Percentiles rank a stretch among this genome's conserved stretches.
Evolutionary conservation across 2,329 filamentous ascomycete species (phyloP).

Genomic region (Fragosphaeria purpurea): DNA sequence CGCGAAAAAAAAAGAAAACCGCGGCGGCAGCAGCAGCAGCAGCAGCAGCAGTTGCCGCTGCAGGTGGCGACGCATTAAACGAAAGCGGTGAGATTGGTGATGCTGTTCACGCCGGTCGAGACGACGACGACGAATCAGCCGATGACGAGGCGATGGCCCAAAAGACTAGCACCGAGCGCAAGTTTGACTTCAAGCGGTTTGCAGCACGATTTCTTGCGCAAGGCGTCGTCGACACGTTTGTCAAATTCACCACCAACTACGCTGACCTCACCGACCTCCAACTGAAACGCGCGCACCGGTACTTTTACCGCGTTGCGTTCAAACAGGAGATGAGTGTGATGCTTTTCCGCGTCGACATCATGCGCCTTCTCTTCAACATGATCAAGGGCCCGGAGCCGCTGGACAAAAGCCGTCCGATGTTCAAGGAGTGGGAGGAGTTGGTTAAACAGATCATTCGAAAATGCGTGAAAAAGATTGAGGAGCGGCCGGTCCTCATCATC

Average conservation of each 20-base stretch:
- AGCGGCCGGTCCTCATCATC: slow-evolving; percentile 74
- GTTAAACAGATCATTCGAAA: slow-evolving; percentile 73
- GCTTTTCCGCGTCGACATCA: slow-evolving; percentile 83
- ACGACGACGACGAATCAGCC: slow-evolving; percentile 58
- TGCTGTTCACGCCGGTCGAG: slow-evolving; percentile 38
- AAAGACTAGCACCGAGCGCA: slow-evolving; percentile 66
- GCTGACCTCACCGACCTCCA: slow-evolving; percentile 68
- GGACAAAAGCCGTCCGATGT: slow-evolving; percentile 54
- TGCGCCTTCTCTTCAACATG: slow-evolving; percentile 80
- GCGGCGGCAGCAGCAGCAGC: slow-evolving; percentile 29
- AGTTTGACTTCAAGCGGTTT: slow-evolving; percentile 88
- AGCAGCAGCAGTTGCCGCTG: slow-evolving; percentile 12
- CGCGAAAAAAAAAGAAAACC: slow-evolving; percentile 62
- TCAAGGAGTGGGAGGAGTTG: slow-evolving; percentile 85
- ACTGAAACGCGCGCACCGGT: slow-evolving; percentile 84
- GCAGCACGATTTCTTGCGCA: slow-evolving; percentile 72
- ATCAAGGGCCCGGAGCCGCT: slow-evolving; percentile 78
- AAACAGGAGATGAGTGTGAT: slow-evolving; percentile 87
- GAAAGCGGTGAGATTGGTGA: slow-evolving; percentile 55
- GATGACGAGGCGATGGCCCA: slow-evolving; percentile 65
- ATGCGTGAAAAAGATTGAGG: slow-evolving; percentile 73
- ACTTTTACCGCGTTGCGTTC: slow-evolving; percentile 88
- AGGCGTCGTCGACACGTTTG: slow-evolving; percentile 78
- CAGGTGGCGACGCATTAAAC: slow-evolving; percentile 21
- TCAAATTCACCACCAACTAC: slow-evolving; percentile 70